Evolutionary conservation across 495 filamentous ascomycete genomes (phyloP), one percentile per base, ranked within the genome.

Genomic region (Clohesyomyces aquaticus): DNA sequence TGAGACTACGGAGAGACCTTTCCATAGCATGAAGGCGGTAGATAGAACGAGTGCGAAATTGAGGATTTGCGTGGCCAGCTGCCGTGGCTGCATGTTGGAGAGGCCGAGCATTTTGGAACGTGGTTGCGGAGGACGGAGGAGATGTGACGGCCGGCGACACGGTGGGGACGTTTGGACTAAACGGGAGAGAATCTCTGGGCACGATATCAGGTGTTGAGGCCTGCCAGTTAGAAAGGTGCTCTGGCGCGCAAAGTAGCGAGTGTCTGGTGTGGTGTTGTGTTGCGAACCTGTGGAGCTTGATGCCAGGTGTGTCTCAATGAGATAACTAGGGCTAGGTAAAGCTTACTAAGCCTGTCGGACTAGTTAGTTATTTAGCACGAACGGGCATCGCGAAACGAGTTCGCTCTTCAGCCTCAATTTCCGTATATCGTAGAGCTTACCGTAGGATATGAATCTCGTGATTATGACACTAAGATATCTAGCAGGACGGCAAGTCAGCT

Each of bases 21-120:
- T 98, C 94, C 93, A 98, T 76, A 96, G 85, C 93, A 96, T 97
- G 74, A 97, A 96, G 0, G 93, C 93, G 2, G 93, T 96, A 14
- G 89, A 91, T 16, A 98, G 87, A 51, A 98, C 92, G 45, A 99
- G 85, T 6, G 86, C 95, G 75, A 99, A 98, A 74, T 96, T 97
- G 71, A 99, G 86, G 64, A 93, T 75, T 78, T 98, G 95, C n/a
- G 88, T 82, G 65, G 91, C 84, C 32, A 90, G 83, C 68, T 94
- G 91, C 69, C 93, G 90, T 55, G 91, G 87, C 71, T 91, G 72
- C 29, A 78, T 56, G 61, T 55, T 90, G 65, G 79, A 75, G 56
- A 93, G 77, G 32, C 81, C 77, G 55, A 95, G 73, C 92, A 96
- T 96, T 6, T 27, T 65, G 29, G 50, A 1, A 45, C 54, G 48